Evolutionary conservation across 257 asterid species (phyloP), one percentile per base, ranked within the genome.

Genomic region (Solanum clarkiae): DNA sequence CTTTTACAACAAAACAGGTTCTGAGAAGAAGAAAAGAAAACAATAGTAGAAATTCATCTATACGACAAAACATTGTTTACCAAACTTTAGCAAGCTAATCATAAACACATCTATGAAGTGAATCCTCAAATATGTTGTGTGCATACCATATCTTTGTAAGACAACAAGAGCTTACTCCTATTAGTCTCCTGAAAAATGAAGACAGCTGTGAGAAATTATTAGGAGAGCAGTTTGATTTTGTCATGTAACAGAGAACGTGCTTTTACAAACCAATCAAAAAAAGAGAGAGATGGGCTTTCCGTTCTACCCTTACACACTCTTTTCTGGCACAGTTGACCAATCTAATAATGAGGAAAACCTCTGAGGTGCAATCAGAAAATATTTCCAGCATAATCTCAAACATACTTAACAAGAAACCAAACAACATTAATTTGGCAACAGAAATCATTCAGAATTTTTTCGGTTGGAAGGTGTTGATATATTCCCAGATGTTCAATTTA

Each of bases 111-210:
- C 57, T 51, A 51, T 55, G 82, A 72, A 84, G 57, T 51, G 14
- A 44, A 45, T 82, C 13, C 5, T 10, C 44, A 77, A 77, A 68
- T 77, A 36, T 63, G 42, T 80, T 72, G 68, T 16, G 66, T 66
- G 85, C 86, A 10, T 93, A 94, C 99, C 99, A 93, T 89, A 62
- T 88, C 93, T 88, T 84, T 92, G 91, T 94, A 95, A 63, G 94
- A 88, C 84, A 93, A 90, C 88, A 93, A 66, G 26, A 95, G 89
- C 22, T 88, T 88, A 53, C 88, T 87, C 87, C 85, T 86, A 84
- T 85, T 86, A 85, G 87, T 87, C 95, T 87, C 95, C 96, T 94
- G 93, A 77, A 80, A 62, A 71, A 72, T 13, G 55, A 80, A 45
- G 20, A 51, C 66, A 29, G 5, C 49, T 40, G 66, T 54, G 56